phyloP scores from a whole-genome alignment of 345 rosid genomes.

The Populus pruinosa region DNA sequence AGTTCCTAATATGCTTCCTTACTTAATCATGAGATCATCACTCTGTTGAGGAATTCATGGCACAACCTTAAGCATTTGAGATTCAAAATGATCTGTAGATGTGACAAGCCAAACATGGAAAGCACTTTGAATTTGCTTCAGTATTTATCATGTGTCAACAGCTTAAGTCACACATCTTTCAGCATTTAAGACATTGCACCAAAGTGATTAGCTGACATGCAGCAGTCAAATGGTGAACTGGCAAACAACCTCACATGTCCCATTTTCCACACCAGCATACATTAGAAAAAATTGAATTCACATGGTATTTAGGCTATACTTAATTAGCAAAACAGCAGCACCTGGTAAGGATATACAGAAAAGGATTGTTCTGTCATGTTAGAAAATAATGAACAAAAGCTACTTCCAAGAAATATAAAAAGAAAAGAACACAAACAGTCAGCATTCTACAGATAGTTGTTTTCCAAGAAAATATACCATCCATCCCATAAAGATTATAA shows the following conservation, averaged over 20 bases:
- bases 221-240: background rate
- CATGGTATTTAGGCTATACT: background rate
- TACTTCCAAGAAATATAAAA: background rate
- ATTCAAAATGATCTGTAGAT: background rate
- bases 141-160: background rate
- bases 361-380: background rate
- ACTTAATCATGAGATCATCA: background rate
- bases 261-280: background rate
- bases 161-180: background rate
- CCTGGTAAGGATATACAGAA: background rate
- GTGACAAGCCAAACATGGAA: background rate
- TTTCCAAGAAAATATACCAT: background rate
- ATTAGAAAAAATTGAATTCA: background rate
- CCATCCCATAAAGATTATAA: background rate
- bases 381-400: background rate
- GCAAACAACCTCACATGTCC: background rate
- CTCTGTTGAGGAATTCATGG: background rate
- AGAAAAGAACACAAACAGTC: background rate
- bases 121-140: background rate
- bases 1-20: background rate
- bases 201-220: background rate
- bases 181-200: background rate
- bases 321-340: background rate
- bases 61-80: background rate
- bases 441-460: background rate